phyloP scores from a whole-genome alignment of 371 early-diverging fungal species.

The Mortierella sp. region DNA sequence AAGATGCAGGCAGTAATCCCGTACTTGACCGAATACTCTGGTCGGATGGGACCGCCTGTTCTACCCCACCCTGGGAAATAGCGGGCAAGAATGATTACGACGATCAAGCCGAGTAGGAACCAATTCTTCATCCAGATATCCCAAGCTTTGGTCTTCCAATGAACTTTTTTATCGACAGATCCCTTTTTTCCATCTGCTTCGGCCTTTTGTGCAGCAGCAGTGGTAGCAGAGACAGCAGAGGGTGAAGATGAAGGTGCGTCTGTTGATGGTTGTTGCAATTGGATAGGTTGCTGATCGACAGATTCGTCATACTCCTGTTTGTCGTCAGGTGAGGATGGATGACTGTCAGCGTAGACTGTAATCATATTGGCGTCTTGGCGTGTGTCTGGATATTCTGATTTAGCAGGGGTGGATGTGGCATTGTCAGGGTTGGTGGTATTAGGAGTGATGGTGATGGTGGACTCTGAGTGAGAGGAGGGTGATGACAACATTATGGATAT shows the following conservation, averaged over 20 bases:
- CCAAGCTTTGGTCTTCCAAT: slow-evolving; percentile 50
- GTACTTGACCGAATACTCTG: slow-evolving; percentile 79
- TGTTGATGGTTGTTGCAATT: neutral
- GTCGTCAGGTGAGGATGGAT: neutral
- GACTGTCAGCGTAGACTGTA: neutral
- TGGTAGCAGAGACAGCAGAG: too few species aligned
- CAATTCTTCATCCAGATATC: slow-evolving; percentile 61
- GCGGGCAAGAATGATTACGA: slow-evolving; percentile 76
- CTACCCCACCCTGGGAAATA: slow-evolving; percentile 75
- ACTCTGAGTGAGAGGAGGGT: neutral
- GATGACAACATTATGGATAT: neutral
- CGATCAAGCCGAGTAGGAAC: slow-evolving; percentile 72
- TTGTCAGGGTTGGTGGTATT: neutral
- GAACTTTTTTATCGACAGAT: neutral
- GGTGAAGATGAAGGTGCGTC: neutral
- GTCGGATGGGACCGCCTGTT: slow-evolving; percentile 67
- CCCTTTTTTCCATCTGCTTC: neutral
- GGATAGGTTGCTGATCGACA: neutral
- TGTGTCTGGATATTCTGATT: slow-evolving; percentile 2
- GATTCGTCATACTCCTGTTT: neutral
- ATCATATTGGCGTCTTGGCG: neutral
- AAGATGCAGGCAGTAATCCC: slow-evolving; percentile 78
- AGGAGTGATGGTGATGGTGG: neutral
- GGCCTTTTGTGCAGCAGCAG: neutral
- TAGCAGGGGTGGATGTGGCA: neutral